These are phyloP conservation scores for Hibiscus mutabilis DNA, from an alignment of 345 rosid genomes.

Conservation along the genomic window DNA sequence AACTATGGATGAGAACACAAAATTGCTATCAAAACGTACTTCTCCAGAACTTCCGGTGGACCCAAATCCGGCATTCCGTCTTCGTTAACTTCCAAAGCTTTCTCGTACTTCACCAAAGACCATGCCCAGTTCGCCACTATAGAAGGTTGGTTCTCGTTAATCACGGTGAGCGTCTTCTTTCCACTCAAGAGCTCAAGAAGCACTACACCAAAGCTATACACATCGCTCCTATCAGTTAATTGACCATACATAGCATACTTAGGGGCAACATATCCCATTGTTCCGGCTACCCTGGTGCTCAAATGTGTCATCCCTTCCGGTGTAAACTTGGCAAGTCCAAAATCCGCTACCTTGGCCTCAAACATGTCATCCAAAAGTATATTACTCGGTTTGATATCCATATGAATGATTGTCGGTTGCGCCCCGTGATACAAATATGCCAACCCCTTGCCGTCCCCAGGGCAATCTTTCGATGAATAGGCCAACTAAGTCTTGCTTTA, in stretches of 20 bases:
- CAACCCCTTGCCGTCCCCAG: conserved; percentile 83
- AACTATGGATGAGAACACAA: conserved; percentile 87
- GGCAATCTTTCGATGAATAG: conserved; percentile 71
- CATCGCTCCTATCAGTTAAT: conserved; percentile 77
- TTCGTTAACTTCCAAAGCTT: conserved; percentile 61
- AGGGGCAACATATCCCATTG: conserved; percentile 95
- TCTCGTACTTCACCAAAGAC: conserved; percentile 68
- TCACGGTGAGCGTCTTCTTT: conserved; percentile 49
- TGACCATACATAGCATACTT: conserved; percentile 91
- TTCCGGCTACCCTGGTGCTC: conserved; percentile 88
- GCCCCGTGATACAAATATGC: conserved; percentile 84
- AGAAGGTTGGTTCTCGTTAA: conserved; percentile 49
- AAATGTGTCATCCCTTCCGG: conserved; percentile 76
- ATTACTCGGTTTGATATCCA: conserved; percentile 84
- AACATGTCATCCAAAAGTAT: conserved; percentile 79
- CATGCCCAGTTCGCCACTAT: conserved; percentile 86
- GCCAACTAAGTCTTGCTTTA: conserved; percentile 58
- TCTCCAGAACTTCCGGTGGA: conserved; percentile 52
- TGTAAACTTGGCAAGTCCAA: conserved; percentile 79
- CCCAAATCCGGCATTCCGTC: conserved; percentile 64
- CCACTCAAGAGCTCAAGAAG: conserved; percentile 89
- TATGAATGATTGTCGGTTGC: conserved; percentile 64
- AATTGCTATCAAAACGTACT: conserved; percentile 69
- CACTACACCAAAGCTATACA: conserved; percentile 83
- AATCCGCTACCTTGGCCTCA: conserved; percentile 79